Conservation (phyloP, 75 land plant species). For the Azolla pinnata region DNA sequence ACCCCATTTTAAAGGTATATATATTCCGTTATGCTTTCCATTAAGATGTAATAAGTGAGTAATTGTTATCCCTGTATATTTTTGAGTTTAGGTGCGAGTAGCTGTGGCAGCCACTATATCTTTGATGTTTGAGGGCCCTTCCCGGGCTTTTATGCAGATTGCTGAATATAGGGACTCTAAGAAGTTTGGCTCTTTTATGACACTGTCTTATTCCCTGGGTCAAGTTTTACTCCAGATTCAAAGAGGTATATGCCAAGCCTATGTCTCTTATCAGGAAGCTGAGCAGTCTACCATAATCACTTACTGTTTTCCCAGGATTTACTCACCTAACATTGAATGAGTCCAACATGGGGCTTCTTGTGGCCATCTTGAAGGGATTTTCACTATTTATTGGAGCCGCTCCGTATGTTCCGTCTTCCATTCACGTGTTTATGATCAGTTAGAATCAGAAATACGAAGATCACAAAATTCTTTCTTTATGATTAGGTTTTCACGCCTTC, state of each 20-base stretch:
- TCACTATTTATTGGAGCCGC: slow-evolving; percentile 68
- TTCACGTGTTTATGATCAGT: background rate
- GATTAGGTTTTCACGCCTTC: slow-evolving; percentile 79
- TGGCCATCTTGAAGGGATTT: slow-evolving; percentile 61
- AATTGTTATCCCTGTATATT: background rate
- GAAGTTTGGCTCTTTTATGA: slow-evolving; percentile 68
- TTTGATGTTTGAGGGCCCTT: slow-evolving; percentile 72
- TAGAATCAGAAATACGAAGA: background rate
- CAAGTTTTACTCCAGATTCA: slow-evolving; percentile 85
- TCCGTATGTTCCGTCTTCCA: slow-evolving; percentile 50
- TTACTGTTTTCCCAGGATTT: slow-evolving; percentile 69
- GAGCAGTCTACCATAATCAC: too few relatives aligned
- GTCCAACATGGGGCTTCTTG: slow-evolving; percentile 53
- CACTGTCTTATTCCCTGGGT: slow-evolving; percentile 84
- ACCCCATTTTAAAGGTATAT: slow-evolving; percentile 54
- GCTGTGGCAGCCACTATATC: slow-evolving; percentile 67
- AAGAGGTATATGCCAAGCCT: slow-evolving; percentile 37
- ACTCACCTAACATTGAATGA: slow-evolving; percentile 54
- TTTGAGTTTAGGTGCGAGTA: slow-evolving; percentile 46
- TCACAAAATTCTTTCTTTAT: slow-evolving; percentile 2
- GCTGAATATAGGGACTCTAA: slow-evolving; percentile 76
- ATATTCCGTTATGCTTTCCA: background rate
- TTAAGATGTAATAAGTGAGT: background rate
- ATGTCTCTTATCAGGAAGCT: background rate
- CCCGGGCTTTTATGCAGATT: slow-evolving; percentile 66